These are phyloP conservation scores for Draba incana DNA, from an alignment of 345 rosid genomes.

Conservation along the genomic window DNA sequence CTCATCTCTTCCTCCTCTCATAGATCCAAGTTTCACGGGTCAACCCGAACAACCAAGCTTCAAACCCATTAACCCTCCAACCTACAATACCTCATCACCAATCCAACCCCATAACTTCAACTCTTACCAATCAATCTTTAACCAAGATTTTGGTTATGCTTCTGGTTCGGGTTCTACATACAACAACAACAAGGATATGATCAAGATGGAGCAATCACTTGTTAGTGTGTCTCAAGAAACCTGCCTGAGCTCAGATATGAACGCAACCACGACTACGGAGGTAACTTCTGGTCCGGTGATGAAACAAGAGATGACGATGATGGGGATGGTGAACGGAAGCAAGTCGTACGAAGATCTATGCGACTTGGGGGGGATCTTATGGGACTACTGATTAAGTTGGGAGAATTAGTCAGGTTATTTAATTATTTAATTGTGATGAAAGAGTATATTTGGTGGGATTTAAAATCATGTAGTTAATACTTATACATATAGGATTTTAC, in stretches of 20 bases:
- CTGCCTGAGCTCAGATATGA: slow-evolving; percentile 42
- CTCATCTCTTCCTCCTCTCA: slow-evolving; percentile 46
- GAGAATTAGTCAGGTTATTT: slow-evolving; percentile 11
- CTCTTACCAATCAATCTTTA: slow-evolving; percentile 32
- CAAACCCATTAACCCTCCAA: slow-evolving; percentile 37
- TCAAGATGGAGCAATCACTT: slow-evolving; percentile 43
- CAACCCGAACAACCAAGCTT: slow-evolving; percentile 36
- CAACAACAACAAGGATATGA: slow-evolving; percentile 34
- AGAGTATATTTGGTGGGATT: slow-evolving; percentile 40
- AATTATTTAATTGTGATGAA: slow-evolving; percentile 30
- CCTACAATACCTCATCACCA: slow-evolving; percentile 34
- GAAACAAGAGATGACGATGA: slow-evolving; percentile 43
- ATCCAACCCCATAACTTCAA: slow-evolving; percentile 24
- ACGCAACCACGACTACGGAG: slow-evolving; percentile 32
- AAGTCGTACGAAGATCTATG: slow-evolving; percentile 44
- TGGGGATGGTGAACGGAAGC: slow-evolving; percentile 36
- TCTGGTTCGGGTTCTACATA: slow-evolving; percentile 25
- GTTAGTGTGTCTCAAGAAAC: slow-evolving; percentile 47
- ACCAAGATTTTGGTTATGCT: slow-evolving; percentile 33
- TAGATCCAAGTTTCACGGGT: slow-evolving; percentile 34
- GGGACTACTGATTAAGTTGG: slow-evolving; percentile 36
- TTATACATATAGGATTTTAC: slow-evolving; percentile 34
- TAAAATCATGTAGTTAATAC: slow-evolving; percentile 29
- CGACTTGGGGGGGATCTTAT: slow-evolving; percentile 37
- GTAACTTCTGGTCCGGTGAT: slow-evolving; percentile 37